phyloP scores from a whole-genome alignment of 2,329 filamentous ascomycete genomes.

The Aspergillus quadrilineatus region DNA sequence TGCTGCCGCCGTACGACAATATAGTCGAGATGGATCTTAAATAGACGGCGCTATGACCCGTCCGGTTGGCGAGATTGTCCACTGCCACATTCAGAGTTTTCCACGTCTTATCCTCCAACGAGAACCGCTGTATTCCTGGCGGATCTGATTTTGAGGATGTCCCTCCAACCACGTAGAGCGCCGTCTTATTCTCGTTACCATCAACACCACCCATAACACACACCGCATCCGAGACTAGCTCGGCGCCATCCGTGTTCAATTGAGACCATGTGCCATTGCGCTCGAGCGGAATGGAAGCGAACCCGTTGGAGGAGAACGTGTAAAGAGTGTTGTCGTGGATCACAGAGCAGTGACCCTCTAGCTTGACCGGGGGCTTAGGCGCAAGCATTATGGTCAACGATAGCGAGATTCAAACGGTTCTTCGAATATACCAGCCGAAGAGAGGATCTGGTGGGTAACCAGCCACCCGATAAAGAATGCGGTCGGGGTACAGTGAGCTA shows the following conservation, averaged over 20 bases:
- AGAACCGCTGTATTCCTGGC: constrained; percentile 71
- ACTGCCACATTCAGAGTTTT: constrained; percentile 53
- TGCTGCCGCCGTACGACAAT: constrained; percentile 75
- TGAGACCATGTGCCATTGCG: constrained; percentile 70
- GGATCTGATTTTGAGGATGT: constrained; percentile 59
- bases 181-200: constrained; percentile 58
- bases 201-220: constrained; percentile 70
- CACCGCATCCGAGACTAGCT: constrained; percentile 67
- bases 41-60: constrained; percentile 74
- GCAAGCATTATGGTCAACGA: constrained; percentile 59
- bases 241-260: constrained; percentile 59
- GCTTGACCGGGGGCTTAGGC: constrained; percentile 66
- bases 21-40: constrained; percentile 69
- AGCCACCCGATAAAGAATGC: constrained; percentile 24
- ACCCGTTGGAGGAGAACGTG: constrained; percentile 71
- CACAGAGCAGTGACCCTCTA: constrained; percentile 78
- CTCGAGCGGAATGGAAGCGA: constrained; percentile 70
- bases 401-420: constrained; percentile 12
- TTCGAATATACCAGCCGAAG: constrained; percentile 33
- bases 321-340: constrained; percentile 81
- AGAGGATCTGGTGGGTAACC: constrained; percentile 23
- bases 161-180: constrained; percentile 80
- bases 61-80: constrained; percentile 64
- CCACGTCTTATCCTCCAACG: constrained; percentile 59
- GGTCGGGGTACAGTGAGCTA: constrained; percentile 19